Conservation (phyloP, 768 basidiomycete genomes). For the Podaxis sp. region DNA sequence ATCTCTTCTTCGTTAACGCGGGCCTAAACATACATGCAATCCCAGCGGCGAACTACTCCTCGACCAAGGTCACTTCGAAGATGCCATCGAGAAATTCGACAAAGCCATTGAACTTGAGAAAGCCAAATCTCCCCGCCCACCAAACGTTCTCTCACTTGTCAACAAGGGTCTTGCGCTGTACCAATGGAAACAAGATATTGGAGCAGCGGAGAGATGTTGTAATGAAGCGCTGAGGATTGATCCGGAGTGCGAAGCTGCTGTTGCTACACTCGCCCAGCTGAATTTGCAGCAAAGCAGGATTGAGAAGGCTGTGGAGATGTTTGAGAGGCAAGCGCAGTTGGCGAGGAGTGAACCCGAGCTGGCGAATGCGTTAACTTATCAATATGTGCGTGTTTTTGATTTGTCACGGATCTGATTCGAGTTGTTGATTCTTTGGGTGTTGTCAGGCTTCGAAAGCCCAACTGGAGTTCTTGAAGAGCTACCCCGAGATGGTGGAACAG, state of each 20-base stretch:
- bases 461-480: constrained; percentile 75
- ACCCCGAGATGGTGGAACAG: constrained; percentile 80
- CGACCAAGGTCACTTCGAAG: constrained; percentile 85
- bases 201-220: constrained; percentile 78
- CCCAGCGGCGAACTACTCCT: constrained; percentile 87
- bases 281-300: constrained; percentile 88
- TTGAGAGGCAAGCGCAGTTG: constrained; percentile 76
- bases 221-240: constrained; percentile 86
- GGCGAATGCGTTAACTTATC: constrained; percentile 68
- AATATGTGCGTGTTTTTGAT: constrained; percentile 44
- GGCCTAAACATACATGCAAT: background rate
- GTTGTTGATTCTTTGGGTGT: background rate
- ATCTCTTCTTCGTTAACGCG: background rate
- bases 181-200: constrained; percentile 93
- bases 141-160: constrained; percentile 90
- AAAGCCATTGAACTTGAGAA: constrained; percentile 86
- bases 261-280: constrained; percentile 93
- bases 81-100: constrained; percentile 92
- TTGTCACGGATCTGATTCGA: background rate
- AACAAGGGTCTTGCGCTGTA: constrained; percentile 95
- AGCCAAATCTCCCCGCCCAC: constrained; percentile 47
- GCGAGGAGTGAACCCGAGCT: constrained; percentile 92
- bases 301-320: constrained; percentile 80
- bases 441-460: constrained; percentile 77
- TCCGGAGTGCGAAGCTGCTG: constrained; percentile 92